Conservation (phyloP, 2,329 filamentous ascomycete genomes). For the Harringtonia aguacate region DNA sequence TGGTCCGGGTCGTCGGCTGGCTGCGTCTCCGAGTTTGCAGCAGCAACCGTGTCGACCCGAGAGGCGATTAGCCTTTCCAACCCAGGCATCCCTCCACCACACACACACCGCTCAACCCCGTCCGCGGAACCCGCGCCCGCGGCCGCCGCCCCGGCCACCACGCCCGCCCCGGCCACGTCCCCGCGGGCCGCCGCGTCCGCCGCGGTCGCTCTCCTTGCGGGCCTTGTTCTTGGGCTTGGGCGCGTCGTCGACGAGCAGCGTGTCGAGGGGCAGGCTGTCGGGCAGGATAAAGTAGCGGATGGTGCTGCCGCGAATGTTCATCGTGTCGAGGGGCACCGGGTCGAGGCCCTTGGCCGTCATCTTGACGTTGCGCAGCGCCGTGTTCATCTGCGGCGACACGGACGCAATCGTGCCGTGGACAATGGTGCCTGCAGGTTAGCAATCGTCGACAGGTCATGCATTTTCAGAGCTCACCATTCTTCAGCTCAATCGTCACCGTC, state of each 20-base stretch:
- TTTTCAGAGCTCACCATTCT: constrained; percentile 61
- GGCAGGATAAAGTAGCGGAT: constrained; percentile 96
- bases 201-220: constrained; percentile 70
- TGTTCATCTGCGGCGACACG: constrained; percentile 98
- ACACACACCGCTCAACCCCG: too few relatives aligned
- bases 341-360: constrained; percentile 89
- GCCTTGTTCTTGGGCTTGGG: constrained; percentile 99
- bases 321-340: constrained; percentile 79
- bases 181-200: constrained; percentile 24
- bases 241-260: constrained; percentile 88
- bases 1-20: too few relatives aligned
- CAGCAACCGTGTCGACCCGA: too few relatives aligned
- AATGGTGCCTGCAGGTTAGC: constrained; percentile 62
- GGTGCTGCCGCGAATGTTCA: constrained; percentile 93
- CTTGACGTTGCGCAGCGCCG: constrained; percentile 86
- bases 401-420: constrained; percentile 94
- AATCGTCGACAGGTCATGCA: neutral
- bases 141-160: constrained; percentile 11
- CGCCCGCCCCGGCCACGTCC: constrained; percentile 22
- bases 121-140: constrained; percentile 9
- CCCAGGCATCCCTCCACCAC: too few relatives aligned
- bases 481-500: constrained; percentile 95
- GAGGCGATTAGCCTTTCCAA: too few relatives aligned
- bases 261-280: constrained; percentile 89
- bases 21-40: too few relatives aligned